These are phyloP conservation scores for Aspergillus saccharolyticus DNA, from an alignment of 495 filamentous ascomycete genomes.

Conservation along the genomic window DNA sequence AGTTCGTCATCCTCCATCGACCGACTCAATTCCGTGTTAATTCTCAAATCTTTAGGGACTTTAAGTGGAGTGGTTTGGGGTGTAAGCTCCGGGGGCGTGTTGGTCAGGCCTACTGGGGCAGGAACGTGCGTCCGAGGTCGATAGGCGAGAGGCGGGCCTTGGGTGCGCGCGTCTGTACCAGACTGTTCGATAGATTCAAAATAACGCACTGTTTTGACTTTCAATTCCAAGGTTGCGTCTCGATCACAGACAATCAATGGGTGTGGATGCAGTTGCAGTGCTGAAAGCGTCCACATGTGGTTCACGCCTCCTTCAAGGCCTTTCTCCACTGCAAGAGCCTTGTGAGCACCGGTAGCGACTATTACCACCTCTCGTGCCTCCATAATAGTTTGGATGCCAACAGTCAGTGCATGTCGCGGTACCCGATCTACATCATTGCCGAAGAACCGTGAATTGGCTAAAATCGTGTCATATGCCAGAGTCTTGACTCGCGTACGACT, in stretches of 20 bases:
- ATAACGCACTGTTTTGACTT: slow-evolving; percentile 79
- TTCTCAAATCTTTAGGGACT: slow-evolving; percentile 39
- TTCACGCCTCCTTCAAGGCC: slow-evolving; percentile 79
- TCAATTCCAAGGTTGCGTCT: slow-evolving; percentile 76
- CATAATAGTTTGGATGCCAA: slow-evolving; percentile 81
- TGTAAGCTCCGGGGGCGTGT: slow-evolving; percentile 23
- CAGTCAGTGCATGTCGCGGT: slow-evolving; percentile 77
- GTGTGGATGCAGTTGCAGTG: slow-evolving; percentile 73
- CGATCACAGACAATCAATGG: slow-evolving; percentile 80
- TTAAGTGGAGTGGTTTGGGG: slow-evolving; percentile 27
- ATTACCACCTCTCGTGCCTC: slow-evolving; percentile 79
- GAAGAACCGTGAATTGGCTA: slow-evolving; percentile 84
- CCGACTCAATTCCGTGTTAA: slow-evolving; percentile 40
- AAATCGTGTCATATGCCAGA: slow-evolving; percentile 78
- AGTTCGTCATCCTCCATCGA: slow-evolving; percentile 49
- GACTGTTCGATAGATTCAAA: slow-evolving; percentile 60
- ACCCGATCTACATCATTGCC: slow-evolving; percentile 65
- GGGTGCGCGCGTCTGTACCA: slow-evolving; percentile 49
- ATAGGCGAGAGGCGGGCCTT: slow-evolving; percentile 51
- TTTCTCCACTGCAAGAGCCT: slow-evolving; percentile 72
- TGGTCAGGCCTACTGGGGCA: slow-evolving; percentile 29
- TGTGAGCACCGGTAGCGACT: slow-evolving; percentile 75
- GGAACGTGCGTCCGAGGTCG: slow-evolving; percentile 38
- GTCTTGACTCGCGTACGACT: slow-evolving; percentile 83
- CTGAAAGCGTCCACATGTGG: slow-evolving; percentile 86